phyloP scores from a whole-genome alignment of 768 basidiomycete genomes.

The Auriculariales sp. region DNA sequence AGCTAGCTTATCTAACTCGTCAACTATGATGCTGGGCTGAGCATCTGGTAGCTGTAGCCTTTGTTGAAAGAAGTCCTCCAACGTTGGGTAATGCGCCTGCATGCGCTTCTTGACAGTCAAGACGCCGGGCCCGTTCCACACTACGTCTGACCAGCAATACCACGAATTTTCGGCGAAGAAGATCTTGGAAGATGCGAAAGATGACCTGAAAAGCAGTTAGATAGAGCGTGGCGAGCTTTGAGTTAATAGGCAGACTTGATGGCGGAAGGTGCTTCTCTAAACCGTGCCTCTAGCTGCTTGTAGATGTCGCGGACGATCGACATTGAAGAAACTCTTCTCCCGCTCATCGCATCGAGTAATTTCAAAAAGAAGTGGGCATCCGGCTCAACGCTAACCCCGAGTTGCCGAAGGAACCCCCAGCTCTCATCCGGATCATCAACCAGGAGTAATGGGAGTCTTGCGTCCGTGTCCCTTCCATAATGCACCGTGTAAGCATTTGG shows the following conservation, averaged over 20 bases:
- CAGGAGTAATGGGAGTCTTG: neutral
- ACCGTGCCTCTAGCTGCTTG: slow-evolving; percentile 12
- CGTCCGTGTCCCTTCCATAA: neutral
- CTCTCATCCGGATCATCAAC: slow-evolving; percentile 9
- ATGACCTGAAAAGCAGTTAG: slow-evolving; percentile 6
- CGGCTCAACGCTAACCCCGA: slow-evolving; percentile 9
- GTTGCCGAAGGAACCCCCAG: slow-evolving; percentile 10
- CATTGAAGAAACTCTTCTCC: slow-evolving; percentile 1
- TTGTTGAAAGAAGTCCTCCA: slow-evolving; percentile 9
- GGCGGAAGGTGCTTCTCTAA: slow-evolving; percentile 8
- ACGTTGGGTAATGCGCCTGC: slow-evolving; percentile 4
- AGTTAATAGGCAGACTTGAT: slow-evolving; percentile 9
- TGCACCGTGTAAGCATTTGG: neutral
- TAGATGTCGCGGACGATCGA: slow-evolving; percentile 7
- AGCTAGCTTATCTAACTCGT: slow-evolving; percentile 7
- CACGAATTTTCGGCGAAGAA: neutral
- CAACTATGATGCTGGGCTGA: slow-evolving; percentile 7
- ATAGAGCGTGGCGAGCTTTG: slow-evolving; percentile 1
- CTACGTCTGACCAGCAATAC: neutral
- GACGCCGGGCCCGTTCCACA: slow-evolving; percentile 12
- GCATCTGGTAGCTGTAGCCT: slow-evolving; percentile 8
- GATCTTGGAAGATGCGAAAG: neutral
- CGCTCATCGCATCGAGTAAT: slow-evolving; percentile 8
- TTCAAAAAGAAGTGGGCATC: slow-evolving; percentile 10
- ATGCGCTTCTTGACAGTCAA: slow-evolving; percentile 10